A percentile compares a stretch with the other conserved stretches of the same genome.
Conservation (phyloP, 2,329 filamentous ascomycete species). For the Teratosphaeria viscida region DNA sequence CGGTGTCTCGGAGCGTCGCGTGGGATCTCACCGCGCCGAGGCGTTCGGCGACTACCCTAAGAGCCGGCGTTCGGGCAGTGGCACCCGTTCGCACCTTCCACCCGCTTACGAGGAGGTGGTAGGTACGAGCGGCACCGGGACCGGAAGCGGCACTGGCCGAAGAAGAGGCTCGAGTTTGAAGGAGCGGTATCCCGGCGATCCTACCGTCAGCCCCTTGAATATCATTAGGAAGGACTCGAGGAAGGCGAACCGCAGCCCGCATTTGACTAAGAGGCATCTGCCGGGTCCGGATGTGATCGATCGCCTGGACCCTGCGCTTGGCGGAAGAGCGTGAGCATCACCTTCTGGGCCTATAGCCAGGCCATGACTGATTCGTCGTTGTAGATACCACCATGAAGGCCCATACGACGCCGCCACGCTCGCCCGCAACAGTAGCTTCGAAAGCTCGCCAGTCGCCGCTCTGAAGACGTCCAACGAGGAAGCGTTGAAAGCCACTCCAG, state of each 20-base stretch:
- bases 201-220: slow-evolving; percentile 56
- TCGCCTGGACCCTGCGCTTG: slow-evolving; percentile 56
- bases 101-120: slow-evolving; percentile 18
- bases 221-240: slow-evolving; percentile 53
- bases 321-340: slow-evolving; percentile 43
- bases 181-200: slow-evolving; percentile 54
- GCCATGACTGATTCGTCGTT: neutral
- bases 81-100: slow-evolving; percentile 8
- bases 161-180: slow-evolving; percentile 23
- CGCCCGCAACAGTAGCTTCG: slow-evolving; percentile 54
- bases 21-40: slow-evolving; percentile 38
- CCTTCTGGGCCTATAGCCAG: neutral
- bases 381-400: slow-evolving; percentile 66
- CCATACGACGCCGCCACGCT: slow-evolving; percentile 77
- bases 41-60: slow-evolving; percentile 23
- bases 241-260: slow-evolving; percentile 54
- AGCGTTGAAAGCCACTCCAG: slow-evolving; percentile 69
- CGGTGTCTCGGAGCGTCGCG: slow-evolving; percentile 37
- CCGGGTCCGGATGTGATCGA: slow-evolving; percentile 71
- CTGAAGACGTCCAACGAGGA: slow-evolving; percentile 62
- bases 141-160: neutral
- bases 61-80: slow-evolving; percentile 4
- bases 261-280: slow-evolving; percentile 55
- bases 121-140: slow-evolving; percentile 1
- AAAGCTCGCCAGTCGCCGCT: slow-evolving; percentile 63